Conservation (phyloP, 208 protist genomes). For the Leishmania gerbilli region DNA sequence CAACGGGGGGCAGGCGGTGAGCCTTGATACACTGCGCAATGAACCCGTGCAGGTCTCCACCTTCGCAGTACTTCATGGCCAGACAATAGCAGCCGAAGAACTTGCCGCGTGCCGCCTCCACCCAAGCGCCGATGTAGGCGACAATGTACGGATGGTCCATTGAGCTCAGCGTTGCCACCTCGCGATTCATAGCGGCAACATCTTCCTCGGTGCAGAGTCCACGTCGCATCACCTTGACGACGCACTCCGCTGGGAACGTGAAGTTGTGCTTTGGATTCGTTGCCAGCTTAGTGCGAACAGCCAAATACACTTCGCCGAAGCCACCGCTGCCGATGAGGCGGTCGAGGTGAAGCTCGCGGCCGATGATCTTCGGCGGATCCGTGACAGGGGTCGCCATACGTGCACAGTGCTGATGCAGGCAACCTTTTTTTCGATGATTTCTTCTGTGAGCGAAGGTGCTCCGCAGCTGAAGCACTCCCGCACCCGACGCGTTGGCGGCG, state of each 20-base stretch:
- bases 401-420: background rate
- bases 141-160: conserved; percentile 78
- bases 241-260: conserved; percentile 58
- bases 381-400: conserved; percentile 9
- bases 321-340: conserved; percentile 53
- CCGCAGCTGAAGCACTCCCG: background rate
- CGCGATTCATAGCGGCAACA: conserved; percentile 41
- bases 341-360: conserved; percentile 58
- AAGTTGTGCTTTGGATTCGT: conserved; percentile 25
- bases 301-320: conserved; percentile 63
- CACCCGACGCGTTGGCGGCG: background rate
- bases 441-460: background rate
- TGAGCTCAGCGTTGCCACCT: conserved; percentile 55
- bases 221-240: conserved; percentile 77
- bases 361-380: conserved; percentile 44
- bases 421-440: background rate
- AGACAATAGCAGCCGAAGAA: conserved; percentile 72
- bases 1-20: conserved; percentile 33
- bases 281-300: conserved; percentile 12
- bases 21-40: conserved; percentile 40
- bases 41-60: conserved; percentile 76
- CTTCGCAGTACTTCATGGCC: conserved; percentile 84
- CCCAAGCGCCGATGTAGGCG: conserved; percentile 77
- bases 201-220: conserved; percentile 41
- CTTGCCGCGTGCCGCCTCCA: conserved; percentile 49